Evolutionary conservation across 2,329 filamentous ascomycete genomes (phyloP), one percentile per base, ranked within the genome.

Genomic region (Fusarium tuaranense): DNA sequence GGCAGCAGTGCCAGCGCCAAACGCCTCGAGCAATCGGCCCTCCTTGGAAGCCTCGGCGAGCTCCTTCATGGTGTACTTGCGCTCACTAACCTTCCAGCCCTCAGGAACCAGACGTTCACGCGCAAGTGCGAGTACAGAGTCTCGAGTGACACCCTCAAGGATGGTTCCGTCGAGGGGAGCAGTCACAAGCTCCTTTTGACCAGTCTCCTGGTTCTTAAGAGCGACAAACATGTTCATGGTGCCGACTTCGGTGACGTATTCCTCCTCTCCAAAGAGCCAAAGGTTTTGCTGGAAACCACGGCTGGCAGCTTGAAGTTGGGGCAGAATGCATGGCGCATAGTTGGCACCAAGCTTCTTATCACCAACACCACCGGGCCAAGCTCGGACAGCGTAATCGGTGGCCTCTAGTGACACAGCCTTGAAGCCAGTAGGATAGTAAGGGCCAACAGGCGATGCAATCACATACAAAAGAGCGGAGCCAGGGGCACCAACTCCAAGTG

Each of bases 301-400:
- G 83, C 92, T 93, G 55, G 95, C 95, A 48, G 97, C 97, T 85
- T 98, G 91, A 79, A 97, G 90, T 86, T 99, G 97, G 20, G 97
- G 97, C n/a, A 98, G 88, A 80, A 99, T 96, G 87, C 97, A 98
- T 7, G 97, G 97, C n/a, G 97, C 97, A 83, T 99, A 99, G 90
- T 99, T 99, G 80, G 96, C 97, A 72, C 97, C 97, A 38, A 99
- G 92, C 88, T 99, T 99, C 91, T 97, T 97, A 87, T 98, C 95
- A 79, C 97, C 97, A 36, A 98, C 96, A 82, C 97, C 97, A 70
- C 97, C 97, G 57, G 97, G 97, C 97, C 97, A 99, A 67, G 97
- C 97, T 76, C 97, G 95, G 72, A 98, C 95, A 65, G 96, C 96
- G 84, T 98, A 98, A 86, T 97, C 94, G 63, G 97, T 98, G 30